Evolutionary conservation across 768 basidiomycete genomes (phyloP), one percentile per base, ranked within the genome.

Genomic region (Pisolithus marmoratus): DNA sequence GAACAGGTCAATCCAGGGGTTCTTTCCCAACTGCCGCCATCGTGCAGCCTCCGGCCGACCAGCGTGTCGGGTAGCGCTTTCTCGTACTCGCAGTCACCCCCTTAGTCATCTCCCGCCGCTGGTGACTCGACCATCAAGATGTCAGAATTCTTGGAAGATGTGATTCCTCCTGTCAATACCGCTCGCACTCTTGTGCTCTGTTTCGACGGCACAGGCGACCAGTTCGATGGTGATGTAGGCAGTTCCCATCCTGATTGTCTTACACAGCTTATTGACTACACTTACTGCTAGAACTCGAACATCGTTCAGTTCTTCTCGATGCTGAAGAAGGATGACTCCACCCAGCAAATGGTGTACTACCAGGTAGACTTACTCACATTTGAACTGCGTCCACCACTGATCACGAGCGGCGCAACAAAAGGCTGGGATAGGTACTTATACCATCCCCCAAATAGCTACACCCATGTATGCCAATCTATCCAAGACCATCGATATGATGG

Each of bases 351-450:
- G 62, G 84, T 85, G 1, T 89, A 89, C 57, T 89, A 89, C 62
- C 87, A 89, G 72, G 86, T 80, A 46, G 5, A 55, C 48, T 47
- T 19, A 29, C 19, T 36, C 26, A 46, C 26, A 38, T 40, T 36
- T 38, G 27, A 19, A 19, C 40, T 41, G 38, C 41, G 46, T 27
- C 26, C 43, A 6, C 36, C 22, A 26, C n/a, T 44, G 48, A 46
- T 55, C 34, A 60, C 22, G 5, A 27, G 17, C 2, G 23, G 17
- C 15, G 4, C 17, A 19, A 19, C 29, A 0, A 5, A 45, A 87
- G 84, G 77, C 85, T 31, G 85, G 85, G 5, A 86, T 87, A 52
- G 85, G 85, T 9, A 87, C 85, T 4, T 87, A 87, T 53, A 79
- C 77, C 1, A 75, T 79, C 23, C 83, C 83, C 0, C 72, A 84